Evolutionary conservation across 2,329 filamentous ascomycete genomes (phyloP).

Genomic region (Fusarium praegraminearum): DNA sequence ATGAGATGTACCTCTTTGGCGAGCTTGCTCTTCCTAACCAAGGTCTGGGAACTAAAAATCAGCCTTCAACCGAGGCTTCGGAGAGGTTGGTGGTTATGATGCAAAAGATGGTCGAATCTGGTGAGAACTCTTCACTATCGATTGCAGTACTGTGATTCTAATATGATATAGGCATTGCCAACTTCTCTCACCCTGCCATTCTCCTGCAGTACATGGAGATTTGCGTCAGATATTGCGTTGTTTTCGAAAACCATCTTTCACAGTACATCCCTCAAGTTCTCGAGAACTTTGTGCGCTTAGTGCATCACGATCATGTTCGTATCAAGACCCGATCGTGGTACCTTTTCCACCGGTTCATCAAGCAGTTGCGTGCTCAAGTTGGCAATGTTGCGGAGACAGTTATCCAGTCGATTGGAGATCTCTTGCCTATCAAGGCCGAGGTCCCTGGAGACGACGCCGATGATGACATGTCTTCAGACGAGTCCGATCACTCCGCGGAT

Average conservation of each 20-base stretch:
- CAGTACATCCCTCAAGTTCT: conserved; percentile 85
- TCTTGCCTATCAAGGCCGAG: conserved; percentile 92
- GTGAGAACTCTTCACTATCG: conserved; percentile 63
- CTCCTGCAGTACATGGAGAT: conserved; percentile 99
- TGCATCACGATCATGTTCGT: conserved; percentile 88
- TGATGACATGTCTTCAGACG: conserved; percentile 95
- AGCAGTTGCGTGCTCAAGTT: conserved; percentile 84
- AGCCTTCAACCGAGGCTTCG: conserved; percentile 81
- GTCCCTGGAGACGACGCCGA: conserved; percentile 80
- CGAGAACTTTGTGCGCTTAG: conserved; percentile 90
- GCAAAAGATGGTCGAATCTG: conserved; percentile 92
- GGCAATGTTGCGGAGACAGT: conserved; percentile 92
- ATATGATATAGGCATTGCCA: conserved; percentile 75
- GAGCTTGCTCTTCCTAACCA: conserved; percentile 92
- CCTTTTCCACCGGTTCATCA: conserved; percentile 91
- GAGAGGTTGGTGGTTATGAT: conserved; percentile 92
- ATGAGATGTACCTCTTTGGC: conserved; percentile 96
- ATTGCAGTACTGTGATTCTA: conserved; percentile 14
- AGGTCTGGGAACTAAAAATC: conserved; percentile 86
- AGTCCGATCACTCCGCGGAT: conserved; percentile 90
- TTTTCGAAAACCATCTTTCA: conserved; percentile 85
- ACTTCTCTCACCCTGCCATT: conserved; percentile 89
- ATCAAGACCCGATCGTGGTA: conserved; percentile 96
- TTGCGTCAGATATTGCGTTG: conserved; percentile 90
- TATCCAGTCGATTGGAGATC: conserved; percentile 88